Evolutionary conservation across 306 rosid genomes (phyloP).

Genomic region (Spatholobus suberectus): DNA sequence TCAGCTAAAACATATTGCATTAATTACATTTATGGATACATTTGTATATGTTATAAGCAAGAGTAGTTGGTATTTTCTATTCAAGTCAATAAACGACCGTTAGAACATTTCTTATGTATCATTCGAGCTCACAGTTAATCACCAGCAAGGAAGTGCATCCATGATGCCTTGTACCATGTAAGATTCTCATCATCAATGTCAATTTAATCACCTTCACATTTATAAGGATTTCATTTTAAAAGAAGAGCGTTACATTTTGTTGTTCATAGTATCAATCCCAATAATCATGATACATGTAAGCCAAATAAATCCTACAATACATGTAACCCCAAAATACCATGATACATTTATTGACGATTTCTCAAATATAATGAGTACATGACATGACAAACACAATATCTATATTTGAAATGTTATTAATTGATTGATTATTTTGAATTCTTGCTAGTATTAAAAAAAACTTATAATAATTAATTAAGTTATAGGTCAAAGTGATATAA

Average conservation of each 20-base stretch:
- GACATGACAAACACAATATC: too few species aligned
- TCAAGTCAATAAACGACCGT: slow-evolving; percentile 2
- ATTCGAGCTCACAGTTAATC: slow-evolving; percentile 17
- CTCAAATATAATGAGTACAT: too few species aligned
- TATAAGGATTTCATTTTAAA: background rate
- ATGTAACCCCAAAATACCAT: too few species aligned
- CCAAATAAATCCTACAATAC: too few species aligned
- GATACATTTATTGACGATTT: too few species aligned
- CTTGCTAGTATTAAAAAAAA: too few species aligned
- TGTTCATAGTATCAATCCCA: background rate
- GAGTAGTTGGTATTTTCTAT: background rate
- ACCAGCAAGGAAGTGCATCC: background rate
- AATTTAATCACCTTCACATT: background rate
- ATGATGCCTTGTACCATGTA: background rate
- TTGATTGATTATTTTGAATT: too few species aligned
- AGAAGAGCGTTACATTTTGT: background rate
- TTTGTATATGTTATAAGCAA: background rate
- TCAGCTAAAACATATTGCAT: background rate
- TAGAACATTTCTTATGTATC: slow-evolving; percentile 6
- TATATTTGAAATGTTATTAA: too few species aligned
- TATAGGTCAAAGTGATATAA: too few species aligned
- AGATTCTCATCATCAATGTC: background rate
- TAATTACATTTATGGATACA: background rate
- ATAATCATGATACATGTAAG: too few species aligned
- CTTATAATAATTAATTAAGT: too few species aligned